These are phyloP conservation scores for Thyridium curvatum DNA, from an alignment of 2,329 filamentous ascomycete species.

Conservation along the genomic window DNA sequence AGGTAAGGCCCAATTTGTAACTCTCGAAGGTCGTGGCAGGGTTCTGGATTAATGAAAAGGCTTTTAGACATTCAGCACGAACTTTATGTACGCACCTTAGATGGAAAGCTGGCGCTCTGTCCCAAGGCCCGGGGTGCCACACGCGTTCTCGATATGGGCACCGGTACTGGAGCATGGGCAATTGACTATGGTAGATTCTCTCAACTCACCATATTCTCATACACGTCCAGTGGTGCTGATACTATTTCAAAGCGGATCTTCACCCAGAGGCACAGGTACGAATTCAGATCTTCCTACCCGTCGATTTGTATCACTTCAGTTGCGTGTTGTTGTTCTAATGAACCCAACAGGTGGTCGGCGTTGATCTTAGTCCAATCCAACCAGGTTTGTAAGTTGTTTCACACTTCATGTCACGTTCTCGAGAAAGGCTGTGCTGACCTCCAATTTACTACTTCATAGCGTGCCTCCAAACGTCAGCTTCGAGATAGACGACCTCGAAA, in stretches of 20 bases:
- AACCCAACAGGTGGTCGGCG: slow-evolving; percentile 13
- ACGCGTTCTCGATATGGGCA: slow-evolving; percentile 4
- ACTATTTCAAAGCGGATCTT: slow-evolving; percentile 8
- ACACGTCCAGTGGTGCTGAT: too few species aligned
- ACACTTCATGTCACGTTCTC: too few species aligned
- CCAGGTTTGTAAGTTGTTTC: slow-evolving; percentile 11
- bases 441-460: too few species aligned
- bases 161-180: neutral
- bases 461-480: too few species aligned
- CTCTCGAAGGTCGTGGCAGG: neutral
- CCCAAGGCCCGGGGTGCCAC: slow-evolving; percentile 10
- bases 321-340: too few species aligned
- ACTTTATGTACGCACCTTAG: slow-evolving; percentile 9
- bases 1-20: neutral
- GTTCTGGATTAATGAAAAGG: too few species aligned
- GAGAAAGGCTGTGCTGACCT: too few species aligned
- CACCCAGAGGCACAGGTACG: slow-evolving; percentile 13
- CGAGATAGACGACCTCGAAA: slow-evolving; percentile 14
- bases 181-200: neutral
- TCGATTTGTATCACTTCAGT: too few species aligned
- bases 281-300: too few species aligned
- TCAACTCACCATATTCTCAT: too few species aligned
- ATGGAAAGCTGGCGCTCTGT: slow-evolving; percentile 7
- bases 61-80: slow-evolving; percentile 15
- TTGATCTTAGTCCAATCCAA: slow-evolving; percentile 14